phyloP scores from a whole-genome alignment of 495 filamentous ascomycete genomes.

The Mytilinidion resinicola region DNA sequence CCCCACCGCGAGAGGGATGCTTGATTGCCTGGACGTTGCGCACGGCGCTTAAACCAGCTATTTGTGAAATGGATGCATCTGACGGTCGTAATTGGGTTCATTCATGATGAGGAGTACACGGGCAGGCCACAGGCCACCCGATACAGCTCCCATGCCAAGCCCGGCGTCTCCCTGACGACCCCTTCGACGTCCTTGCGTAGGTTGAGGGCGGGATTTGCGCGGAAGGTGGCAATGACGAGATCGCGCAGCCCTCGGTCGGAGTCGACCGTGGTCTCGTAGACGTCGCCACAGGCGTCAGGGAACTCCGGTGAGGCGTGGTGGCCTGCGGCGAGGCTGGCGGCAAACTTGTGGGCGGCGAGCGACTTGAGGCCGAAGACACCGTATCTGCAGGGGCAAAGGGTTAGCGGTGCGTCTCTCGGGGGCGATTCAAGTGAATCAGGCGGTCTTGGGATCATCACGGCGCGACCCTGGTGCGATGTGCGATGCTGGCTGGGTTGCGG shows the following conservation, averaged over 20 bases:
- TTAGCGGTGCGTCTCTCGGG: slow-evolving; percentile 7
- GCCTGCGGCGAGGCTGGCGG: slow-evolving; percentile 21
- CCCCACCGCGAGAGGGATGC: neutral
- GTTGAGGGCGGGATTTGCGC: slow-evolving; percentile 31
- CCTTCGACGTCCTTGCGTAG: slow-evolving; percentile 32
- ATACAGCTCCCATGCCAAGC: slow-evolving; percentile 35
- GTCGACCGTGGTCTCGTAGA: slow-evolving; percentile 39
- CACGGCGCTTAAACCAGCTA: neutral
- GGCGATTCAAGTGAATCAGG: too few species aligned
- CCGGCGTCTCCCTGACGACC: slow-evolving; percentile 31
- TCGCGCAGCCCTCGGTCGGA: slow-evolving; percentile 40
- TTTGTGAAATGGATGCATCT: neutral
- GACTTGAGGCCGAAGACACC: slow-evolving; percentile 38
- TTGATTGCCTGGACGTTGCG: neutral
- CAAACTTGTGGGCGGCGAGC: slow-evolving; percentile 39
- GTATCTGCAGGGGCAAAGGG: slow-evolving; percentile 29
- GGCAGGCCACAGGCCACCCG: slow-evolving; percentile 29
- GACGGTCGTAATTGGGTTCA: too few species aligned
- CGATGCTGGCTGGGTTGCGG: neutral
- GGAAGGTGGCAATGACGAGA: slow-evolving; percentile 35
- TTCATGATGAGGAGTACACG: slow-evolving; percentile 5
- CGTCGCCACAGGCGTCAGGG: slow-evolving; percentile 37
- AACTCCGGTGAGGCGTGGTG: slow-evolving; percentile 35
- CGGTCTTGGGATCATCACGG: too few species aligned
- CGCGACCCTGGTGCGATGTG: neutral